Conservation (phyloP, 2,329 filamentous ascomycete species). For the Penicillium olsonii region DNA sequence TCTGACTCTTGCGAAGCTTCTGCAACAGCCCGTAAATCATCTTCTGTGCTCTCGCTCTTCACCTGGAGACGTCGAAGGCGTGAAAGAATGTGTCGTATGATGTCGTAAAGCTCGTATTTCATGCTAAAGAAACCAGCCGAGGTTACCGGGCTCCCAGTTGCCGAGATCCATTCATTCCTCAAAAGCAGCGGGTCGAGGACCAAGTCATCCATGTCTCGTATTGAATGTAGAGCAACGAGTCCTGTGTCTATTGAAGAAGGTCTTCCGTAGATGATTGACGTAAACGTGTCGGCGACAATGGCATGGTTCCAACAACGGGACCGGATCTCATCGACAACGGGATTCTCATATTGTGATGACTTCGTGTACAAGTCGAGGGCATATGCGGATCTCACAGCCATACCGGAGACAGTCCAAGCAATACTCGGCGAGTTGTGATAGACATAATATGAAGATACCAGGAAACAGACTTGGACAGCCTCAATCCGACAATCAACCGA, state of each 20-base stretch:
- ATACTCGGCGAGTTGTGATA: slow-evolving; percentile 23
- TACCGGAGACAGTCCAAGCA: slow-evolving; percentile 23
- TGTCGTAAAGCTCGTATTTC: slow-evolving; percentile 30
- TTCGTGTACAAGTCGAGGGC: slow-evolving; percentile 21
- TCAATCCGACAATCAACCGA: slow-evolving; percentile 22
- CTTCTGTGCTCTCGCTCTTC: slow-evolving; percentile 3
- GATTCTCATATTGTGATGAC: slow-evolving; percentile 1
- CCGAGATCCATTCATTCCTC: slow-evolving; percentile 16
- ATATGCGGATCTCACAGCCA: slow-evolving; percentile 21
- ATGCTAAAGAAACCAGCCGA: slow-evolving; percentile 25
- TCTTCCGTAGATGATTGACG: slow-evolving; percentile 32
- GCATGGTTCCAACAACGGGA: slow-evolving; percentile 35
- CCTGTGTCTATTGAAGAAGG: slow-evolving; percentile 30
- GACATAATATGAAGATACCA: slow-evolving; percentile 18
- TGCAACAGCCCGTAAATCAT: slow-evolving; percentile 11
- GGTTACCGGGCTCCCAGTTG: slow-evolving; percentile 1
- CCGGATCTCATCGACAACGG: slow-evolving; percentile 26
- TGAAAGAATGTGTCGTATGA: slow-evolving; percentile 29
- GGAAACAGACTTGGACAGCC: slow-evolving; percentile 22
- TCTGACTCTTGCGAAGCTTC: slow-evolving; percentile 9
- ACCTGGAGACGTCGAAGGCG: slow-evolving; percentile 27
- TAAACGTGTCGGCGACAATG: slow-evolving; percentile 31
- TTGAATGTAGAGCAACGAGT: slow-evolving; percentile 23
- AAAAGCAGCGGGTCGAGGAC: slow-evolving; percentile 2
- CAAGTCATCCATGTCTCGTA: slow-evolving; percentile 28